Percentiles rank a stretch among this genome's conserved stretches.
Conservation (phyloP, 225 moss, liverwort and hornwort species). For the Thuidium tamariscinum region DNA sequence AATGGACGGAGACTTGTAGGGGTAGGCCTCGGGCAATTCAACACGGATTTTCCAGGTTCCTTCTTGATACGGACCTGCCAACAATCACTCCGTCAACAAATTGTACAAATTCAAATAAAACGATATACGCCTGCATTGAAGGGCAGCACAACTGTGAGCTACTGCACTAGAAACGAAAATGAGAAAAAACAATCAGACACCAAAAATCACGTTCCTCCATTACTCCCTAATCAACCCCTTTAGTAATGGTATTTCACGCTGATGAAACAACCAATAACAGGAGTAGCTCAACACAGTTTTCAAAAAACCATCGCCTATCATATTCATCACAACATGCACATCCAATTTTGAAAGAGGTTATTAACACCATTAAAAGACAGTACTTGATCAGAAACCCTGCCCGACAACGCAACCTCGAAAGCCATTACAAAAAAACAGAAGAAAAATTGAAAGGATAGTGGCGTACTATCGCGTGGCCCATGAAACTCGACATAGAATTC, state of each 20-base stretch:
- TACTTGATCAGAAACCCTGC: neutral
- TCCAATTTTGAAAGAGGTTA: neutral
- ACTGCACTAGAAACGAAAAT: neutral
- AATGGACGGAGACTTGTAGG: slow-evolving; percentile 95
- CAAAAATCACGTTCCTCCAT: neutral
- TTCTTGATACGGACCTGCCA: slow-evolving; percentile 81
- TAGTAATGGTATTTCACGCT: neutral
- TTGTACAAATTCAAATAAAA: neutral
- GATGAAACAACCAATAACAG: neutral
- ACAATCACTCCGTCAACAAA: slow-evolving; percentile 1
- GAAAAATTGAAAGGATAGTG: neutral
- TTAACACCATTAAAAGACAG: neutral
- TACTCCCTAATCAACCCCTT: neutral
- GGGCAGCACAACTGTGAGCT: neutral
- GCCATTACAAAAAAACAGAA: neutral
- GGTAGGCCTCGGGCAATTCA: slow-evolving; percentile 88
- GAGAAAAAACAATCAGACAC: neutral
- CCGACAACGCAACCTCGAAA: neutral
- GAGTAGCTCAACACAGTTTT: neutral
- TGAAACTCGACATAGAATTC: slow-evolving; percentile 99
- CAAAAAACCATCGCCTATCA: neutral
- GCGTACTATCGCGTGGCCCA: slow-evolving; percentile 87
- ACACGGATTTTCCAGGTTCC: slow-evolving; percentile 94
- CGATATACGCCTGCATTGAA: neutral
- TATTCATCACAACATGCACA: neutral